phyloP scores from a whole-genome alignment of 306 rosid species.

The Ziziphus jujuba region DNA sequence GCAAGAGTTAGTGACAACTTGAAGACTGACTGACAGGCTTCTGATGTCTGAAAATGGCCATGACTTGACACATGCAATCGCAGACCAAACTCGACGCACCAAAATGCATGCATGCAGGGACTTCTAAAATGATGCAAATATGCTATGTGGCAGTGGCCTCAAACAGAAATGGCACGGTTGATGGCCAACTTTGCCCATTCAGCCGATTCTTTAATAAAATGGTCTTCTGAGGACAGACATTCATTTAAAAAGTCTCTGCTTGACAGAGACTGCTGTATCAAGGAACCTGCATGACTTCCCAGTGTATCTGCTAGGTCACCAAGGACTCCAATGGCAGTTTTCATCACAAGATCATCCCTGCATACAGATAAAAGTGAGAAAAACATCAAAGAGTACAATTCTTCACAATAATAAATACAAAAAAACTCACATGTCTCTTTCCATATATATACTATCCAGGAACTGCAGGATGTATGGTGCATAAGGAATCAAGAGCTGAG shows the following conservation, averaged over 20 bases:
- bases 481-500: constrained; percentile 80
- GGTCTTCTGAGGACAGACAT: constrained; percentile 88
- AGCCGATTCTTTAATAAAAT: constrained; percentile 85
- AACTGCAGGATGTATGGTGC: constrained; percentile 87
- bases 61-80: constrained; percentile 68
- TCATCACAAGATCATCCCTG: constrained; percentile 91
- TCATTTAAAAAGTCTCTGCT: constrained; percentile 83
- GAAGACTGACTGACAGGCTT: constrained; percentile 47
- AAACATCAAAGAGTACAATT: constrained; percentile 3
- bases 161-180: constrained; percentile 81
- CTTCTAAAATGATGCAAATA: constrained; percentile 39
- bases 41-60: constrained; percentile 63
- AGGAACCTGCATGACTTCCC: constrained; percentile 84
- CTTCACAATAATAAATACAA: background rate
- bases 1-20: constrained; percentile 87
- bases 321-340: constrained; percentile 94
- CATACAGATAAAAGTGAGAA: constrained; percentile 16
- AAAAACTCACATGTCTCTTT: constrained; percentile 80
- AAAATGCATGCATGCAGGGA: constrained; percentile 79
- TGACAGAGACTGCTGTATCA: constrained; percentile 85
- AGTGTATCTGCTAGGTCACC: constrained; percentile 95
- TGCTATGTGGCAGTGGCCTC: constrained; percentile 43
- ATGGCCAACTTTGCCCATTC: constrained; percentile 97
- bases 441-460: constrained; percentile 82
- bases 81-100: constrained; percentile 55